Evolutionary conservation across 179 eudicot genomes (phyloP).

Genomic region (Carnegiea gigantea): DNA sequence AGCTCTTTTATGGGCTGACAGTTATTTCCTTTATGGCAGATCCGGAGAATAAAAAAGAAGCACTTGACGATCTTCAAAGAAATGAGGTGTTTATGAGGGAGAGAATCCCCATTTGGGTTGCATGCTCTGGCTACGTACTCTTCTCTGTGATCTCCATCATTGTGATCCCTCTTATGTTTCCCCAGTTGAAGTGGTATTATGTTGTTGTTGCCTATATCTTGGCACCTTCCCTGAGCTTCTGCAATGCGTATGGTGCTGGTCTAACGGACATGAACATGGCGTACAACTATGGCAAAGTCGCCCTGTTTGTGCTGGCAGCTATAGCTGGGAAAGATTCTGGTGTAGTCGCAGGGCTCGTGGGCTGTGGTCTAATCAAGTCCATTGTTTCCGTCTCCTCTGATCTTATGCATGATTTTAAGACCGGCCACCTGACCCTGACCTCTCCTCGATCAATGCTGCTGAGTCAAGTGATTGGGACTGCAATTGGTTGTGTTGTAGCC

Average conservation of each 20-base stretch:
- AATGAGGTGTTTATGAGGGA: slow-evolving; percentile 68
- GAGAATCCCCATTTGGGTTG: slow-evolving; percentile 65
- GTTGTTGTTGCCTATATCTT: slow-evolving; percentile 59
- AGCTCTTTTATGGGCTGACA: background rate
- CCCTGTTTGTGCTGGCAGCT: slow-evolving; percentile 73
- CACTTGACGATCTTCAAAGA: slow-evolving; percentile 28
- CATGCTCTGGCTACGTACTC: slow-evolving; percentile 53
- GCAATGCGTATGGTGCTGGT: slow-evolving; percentile 88
- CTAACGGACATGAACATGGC: slow-evolving; percentile 92
- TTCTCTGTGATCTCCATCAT: slow-evolving; percentile 60
- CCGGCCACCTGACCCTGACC: slow-evolving; percentile 74
- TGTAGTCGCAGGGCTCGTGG: slow-evolving; percentile 80
- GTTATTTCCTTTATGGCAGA: slow-evolving; percentile 20
- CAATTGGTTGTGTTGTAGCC: slow-evolving; percentile 23
- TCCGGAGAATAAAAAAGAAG: slow-evolving; percentile 38
- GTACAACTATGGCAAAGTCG: slow-evolving; percentile 81
- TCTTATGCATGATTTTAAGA: slow-evolving; percentile 86
- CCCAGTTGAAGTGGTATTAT: slow-evolving; percentile 70
- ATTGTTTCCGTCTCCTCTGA: slow-evolving; percentile 74
- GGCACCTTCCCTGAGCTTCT: slow-evolving; percentile 76
- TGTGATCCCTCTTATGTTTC: slow-evolving; percentile 68
- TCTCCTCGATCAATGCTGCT: slow-evolving; percentile 42
- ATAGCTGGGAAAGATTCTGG: slow-evolving; percentile 55
- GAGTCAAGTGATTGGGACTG: slow-evolving; percentile 7
- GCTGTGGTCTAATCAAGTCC: slow-evolving; percentile 74